Conservation (phyloP, 306 rosid genomes). For the Leucaena leucocephala region DNA sequence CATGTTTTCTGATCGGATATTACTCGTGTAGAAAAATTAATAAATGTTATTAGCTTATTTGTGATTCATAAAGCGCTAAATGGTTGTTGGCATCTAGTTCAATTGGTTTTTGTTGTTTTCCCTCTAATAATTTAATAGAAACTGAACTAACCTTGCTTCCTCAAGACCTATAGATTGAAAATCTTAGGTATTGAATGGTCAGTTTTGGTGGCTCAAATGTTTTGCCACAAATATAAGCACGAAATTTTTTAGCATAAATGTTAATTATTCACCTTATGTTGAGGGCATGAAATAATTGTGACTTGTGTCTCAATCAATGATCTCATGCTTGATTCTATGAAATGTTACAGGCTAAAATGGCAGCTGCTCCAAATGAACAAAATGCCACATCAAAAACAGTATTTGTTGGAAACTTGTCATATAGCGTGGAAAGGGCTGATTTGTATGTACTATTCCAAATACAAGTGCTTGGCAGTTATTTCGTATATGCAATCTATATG, state of each 20-base stretch:
- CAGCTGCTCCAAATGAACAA: conserved; percentile 45
- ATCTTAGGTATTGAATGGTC: no score
- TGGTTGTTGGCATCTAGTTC: conserved; percentile 15
- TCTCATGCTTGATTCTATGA: conserved; percentile 7
- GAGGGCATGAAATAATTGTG: conserved; percentile 17
- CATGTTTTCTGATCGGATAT: conserved; percentile 1
- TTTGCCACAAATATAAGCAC: neutral
- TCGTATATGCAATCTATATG: neutral
- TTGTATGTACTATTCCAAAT: conserved; percentile 52
- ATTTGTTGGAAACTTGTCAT: conserved; percentile 66
- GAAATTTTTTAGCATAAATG: conserved; percentile 1
- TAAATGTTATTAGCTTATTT: conserved; percentile 4
- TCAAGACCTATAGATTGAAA: neutral
- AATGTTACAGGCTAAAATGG: conserved; percentile 60
- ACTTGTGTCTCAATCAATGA: neutral
- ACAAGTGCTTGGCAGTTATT: neutral
- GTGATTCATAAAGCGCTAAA: conserved; percentile 16
- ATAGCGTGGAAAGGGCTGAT: conserved; percentile 55
- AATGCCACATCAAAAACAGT: conserved; percentile 54
- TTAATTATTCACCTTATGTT: neutral
- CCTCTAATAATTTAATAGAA: neutral
- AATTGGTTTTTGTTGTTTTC: neutral
- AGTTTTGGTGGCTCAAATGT: neutral
- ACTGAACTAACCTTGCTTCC: conserved; percentile 16
- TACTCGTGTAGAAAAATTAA: conserved; percentile 3